Percentiles rank a stretch among this genome's conserved stretches.
These are phyloP conservation scores for Hyparrhenia diplandra DNA, from an alignment of 176 grass and related monocot species.

Conservation along the genomic window DNA sequence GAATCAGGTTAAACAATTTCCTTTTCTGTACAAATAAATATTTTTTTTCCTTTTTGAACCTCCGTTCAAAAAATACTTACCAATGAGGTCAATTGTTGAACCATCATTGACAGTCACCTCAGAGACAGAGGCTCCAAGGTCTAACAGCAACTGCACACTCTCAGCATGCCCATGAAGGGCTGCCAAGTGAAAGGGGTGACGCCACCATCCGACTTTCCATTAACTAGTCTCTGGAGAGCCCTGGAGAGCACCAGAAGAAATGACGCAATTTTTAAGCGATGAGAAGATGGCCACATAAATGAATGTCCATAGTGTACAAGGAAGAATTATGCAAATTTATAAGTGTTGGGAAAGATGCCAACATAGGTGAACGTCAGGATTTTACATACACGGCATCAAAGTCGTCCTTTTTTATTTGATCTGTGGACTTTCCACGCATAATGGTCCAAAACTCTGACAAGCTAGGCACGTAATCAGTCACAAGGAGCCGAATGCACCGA, in stretches of 20 bases:
- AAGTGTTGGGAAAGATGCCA: constrained; percentile 17
- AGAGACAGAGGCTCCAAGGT: constrained; percentile 84
- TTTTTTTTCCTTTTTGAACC: too few relatives aligned
- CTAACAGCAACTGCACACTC: constrained; percentile 77
- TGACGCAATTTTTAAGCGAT: constrained; percentile 28
- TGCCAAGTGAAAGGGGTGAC: constrained; percentile 86
- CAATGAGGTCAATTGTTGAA: constrained; percentile 97
- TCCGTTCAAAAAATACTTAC: constrained; percentile 57
- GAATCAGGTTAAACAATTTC: neutral
- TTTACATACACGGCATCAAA: constrained; percentile 72
- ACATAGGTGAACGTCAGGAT: constrained; percentile 42
- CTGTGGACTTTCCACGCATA: constrained; percentile 43
- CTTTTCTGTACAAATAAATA: too few relatives aligned
- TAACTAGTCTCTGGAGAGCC: constrained; percentile 58
- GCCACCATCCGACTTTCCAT: constrained; percentile 84
- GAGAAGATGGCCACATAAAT: constrained; percentile 8
- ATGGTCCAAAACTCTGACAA: constrained; percentile 79
- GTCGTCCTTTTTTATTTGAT: constrained; percentile 41
- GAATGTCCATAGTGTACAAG: neutral
- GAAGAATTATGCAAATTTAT: constrained; percentile 30
- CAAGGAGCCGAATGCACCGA: constrained; percentile 78
- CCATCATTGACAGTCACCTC: constrained; percentile 87
- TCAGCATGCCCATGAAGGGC: constrained; percentile 82
- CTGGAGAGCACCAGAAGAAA: constrained; percentile 49
- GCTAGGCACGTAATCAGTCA: constrained; percentile 82